A percentile compares a stretch with the other conserved stretches of the same genome.
Conservation (phyloP, 2,329 filamentous ascomycete genomes). For the Huntiella bhutanensis region DNA sequence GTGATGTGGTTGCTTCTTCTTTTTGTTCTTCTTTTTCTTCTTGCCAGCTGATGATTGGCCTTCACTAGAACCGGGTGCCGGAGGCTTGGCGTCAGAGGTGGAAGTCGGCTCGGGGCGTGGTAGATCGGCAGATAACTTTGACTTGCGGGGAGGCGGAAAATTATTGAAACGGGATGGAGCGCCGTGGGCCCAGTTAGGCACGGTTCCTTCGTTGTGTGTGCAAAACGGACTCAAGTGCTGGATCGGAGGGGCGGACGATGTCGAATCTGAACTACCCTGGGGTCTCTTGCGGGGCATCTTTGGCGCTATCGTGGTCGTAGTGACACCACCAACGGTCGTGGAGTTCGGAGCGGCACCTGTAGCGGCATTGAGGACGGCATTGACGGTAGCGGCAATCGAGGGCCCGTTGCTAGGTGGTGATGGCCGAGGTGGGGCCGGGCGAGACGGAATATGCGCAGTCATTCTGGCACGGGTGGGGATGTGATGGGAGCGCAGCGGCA, state of each 20-base stretch:
- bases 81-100: conserved; percentile 14
- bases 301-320: too few species aligned
- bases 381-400: conserved; percentile 22
- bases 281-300: too few species aligned
- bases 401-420: background rate
- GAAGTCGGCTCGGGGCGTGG: conserved; percentile 19
- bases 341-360: conserved; percentile 4
- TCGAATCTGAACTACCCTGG: background rate
- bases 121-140: background rate
- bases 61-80: background rate
- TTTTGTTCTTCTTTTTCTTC: conserved; percentile 53
- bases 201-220: background rate
- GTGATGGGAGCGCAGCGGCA: too few species aligned
- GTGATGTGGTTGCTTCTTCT: conserved; percentile 18
- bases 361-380: too few species aligned
- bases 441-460: background rate
- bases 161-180: too few species aligned
- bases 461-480: background rate
- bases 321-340: conserved; percentile 9
- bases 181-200: background rate
- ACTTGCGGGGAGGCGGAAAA: background rate
- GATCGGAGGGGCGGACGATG: background rate
- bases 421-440: background rate
- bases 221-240: background rate
- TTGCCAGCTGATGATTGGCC: conserved; percentile 29